Evolutionary conservation across 257 asterid genomes (phyloP), one percentile per base, ranked within the genome.

Genomic region (Rauvolfia tetraphylla): DNA sequence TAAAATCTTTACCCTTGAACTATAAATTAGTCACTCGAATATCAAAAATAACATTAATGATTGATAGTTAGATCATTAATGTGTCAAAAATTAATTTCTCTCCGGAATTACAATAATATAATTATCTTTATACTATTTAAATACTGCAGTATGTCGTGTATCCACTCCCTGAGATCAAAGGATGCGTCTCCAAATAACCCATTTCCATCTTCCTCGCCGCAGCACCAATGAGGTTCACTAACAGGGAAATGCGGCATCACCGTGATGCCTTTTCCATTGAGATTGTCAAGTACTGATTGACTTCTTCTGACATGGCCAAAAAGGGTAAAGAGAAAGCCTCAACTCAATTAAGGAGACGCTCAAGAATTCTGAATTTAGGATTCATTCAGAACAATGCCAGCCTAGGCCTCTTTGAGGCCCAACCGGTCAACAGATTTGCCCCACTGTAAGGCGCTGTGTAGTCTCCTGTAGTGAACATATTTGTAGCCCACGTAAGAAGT

Each of bases 141-240:
- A 96, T 4, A 86, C 98, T 0, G 71, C 22, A 0, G 72, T 25
- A 91, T 73, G 17, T 94, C 96, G 34, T 72, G 77, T 38, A 86
- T 0, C 98, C 97, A 93, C 57, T 91, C 96, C 1, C 18, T 31
- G 0, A 93, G 90, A 51, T 81, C 82, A n/a, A 93, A 91, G 57
- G 72, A 56, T 4, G 46, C 71, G 42, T 93, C 96, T 0, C 97
- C 96, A 36, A 91, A 93, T 54, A 93, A 93, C 5, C 96, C 98
- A 77, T 89, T 89, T 0, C 91, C 97, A 27, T 93, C 98, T 3
- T 54, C 10, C 1, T 5, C 17, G 7, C 82, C 36, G 57, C 97
- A 93, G 58, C 98, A 93, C 98, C 98, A 93, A 18, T 31, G 44
- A 0, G 97, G 98, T 48, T 65, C 41, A 77, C 98, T 91, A 17